Evolutionary conservation across 139 green algal genomes (phyloP), one percentile per base, ranked within the genome.

Genomic region (Pseudopediastrum boryanum): DNA sequence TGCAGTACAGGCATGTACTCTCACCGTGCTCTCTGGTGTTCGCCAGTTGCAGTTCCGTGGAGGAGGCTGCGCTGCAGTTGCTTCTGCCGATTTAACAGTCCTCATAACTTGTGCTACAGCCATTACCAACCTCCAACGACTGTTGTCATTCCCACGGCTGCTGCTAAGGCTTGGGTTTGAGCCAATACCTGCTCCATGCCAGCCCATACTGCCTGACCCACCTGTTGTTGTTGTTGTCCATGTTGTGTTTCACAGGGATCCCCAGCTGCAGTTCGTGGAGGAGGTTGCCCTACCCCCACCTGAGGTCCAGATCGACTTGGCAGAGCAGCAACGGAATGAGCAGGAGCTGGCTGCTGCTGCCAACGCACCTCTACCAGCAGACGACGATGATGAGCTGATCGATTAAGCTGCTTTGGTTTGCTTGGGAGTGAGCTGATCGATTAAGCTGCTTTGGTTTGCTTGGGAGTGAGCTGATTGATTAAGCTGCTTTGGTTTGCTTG

Each of bases 241-340:
- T 71, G 33, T 12, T 71, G 63, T 51, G 8, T 39, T 7, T 59
- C 77, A 77, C 83, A 92, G 89, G 41, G 92, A 99, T 83, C 86
- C 90, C 58, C 92, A 95, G 80, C 91, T 99, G 52, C 89, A 93
- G 80, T 99, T 99, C 86, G 96, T 99, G 44, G 80, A 95, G 90
- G 81, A 96, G 85, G 89, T 98, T 38, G 97, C 96, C 29, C 90
- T 99, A 71, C 90, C 93, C 29, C 97, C 97, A 0, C 96, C 97
- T 6, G 96, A 99, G 87, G 97, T 99, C 44, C 56, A 86, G 66
- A 90, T 94, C 81, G 96, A 99, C 77, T 79, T 94, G 33, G 88
- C 87, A 52, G 92, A 98, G 89, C 94, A 98, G 90, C 69, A 89
- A 80, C 88, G 80, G 75, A 94, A 92, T 71, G 89, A 94, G 82